phyloP scores from a whole-genome alignment of 108 stramenopile genomes.

The Cyclostephanos invisitatus region DNA sequence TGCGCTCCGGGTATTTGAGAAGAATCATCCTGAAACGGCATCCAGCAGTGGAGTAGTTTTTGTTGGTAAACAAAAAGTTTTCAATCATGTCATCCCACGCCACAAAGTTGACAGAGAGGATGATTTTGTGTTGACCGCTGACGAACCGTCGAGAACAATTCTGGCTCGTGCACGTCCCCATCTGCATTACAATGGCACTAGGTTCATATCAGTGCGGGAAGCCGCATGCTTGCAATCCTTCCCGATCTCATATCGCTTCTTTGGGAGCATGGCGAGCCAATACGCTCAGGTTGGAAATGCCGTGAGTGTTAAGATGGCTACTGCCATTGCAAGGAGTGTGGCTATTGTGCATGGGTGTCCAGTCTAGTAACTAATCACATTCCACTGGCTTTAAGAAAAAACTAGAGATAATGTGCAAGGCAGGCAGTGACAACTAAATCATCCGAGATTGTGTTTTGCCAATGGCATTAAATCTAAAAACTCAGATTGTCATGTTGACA shows the following conservation, averaged over 20 bases:
- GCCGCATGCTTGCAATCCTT: slow-evolving; percentile 57
- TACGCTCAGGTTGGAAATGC: slow-evolving; percentile 62
- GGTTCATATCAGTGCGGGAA: slow-evolving; percentile 52
- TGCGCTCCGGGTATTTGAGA: slow-evolving; percentile 51
- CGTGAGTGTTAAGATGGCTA: slow-evolving; percentile 53
- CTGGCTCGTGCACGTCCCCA: slow-evolving; percentile 28
- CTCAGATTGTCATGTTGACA: too few relatives aligned
- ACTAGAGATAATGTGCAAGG: too few relatives aligned
- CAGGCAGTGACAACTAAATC: too few relatives aligned
- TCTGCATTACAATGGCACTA: slow-evolving; percentile 45
- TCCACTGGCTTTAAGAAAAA: too few relatives aligned
- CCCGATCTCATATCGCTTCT: slow-evolving; percentile 51
- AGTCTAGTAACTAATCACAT: too few relatives aligned
- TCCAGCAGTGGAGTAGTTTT: neutral
- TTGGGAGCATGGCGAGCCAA: slow-evolving; percentile 37
- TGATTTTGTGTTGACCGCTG: slow-evolving; percentile 16
- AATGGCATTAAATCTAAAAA: too few relatives aligned
- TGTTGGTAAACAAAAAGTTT: neutral
- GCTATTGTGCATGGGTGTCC: slow-evolving; percentile 35
- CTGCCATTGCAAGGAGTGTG: slow-evolving; percentile 49
- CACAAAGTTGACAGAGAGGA: slow-evolving; percentile 4
- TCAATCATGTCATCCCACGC: slow-evolving; percentile 32
- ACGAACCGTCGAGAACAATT: slow-evolving; percentile 54
- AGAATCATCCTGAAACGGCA: slow-evolving; percentile 17
- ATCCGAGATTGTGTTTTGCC: too few relatives aligned